phyloP scores from a whole-genome alignment of 148 eudicot species.

The Bassia scoparia region DNA sequence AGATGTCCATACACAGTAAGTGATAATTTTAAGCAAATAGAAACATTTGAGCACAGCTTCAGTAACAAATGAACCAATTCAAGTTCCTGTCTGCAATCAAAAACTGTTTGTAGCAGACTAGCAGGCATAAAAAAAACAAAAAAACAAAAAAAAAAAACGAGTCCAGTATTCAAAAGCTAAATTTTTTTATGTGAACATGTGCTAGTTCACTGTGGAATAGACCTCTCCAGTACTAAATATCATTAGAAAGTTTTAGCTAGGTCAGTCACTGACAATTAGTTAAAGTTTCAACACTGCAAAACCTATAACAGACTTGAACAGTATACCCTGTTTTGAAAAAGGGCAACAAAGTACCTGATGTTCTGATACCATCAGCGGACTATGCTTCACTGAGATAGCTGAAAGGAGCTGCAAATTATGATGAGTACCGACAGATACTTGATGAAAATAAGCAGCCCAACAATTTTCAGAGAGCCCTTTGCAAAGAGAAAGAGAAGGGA shows the following conservation, averaged over 20 bases:
- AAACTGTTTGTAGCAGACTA: neutral
- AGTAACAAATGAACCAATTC: neutral
- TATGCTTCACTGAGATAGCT: constrained; percentile 31
- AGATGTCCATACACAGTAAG: too few species aligned
- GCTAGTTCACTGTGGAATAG: neutral
- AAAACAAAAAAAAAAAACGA: neutral
- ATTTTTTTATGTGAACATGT: neutral
- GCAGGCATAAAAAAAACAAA: neutral
- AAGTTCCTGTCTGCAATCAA: neutral
- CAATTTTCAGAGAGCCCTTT: constrained; percentile 45
- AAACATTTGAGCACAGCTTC: too few species aligned
- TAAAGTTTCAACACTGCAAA: neutral
- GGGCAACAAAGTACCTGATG: constrained; percentile 42
- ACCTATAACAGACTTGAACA: neutral
- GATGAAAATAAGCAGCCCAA: constrained; percentile 88
- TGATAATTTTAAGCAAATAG: too few species aligned
- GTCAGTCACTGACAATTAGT: too few species aligned
- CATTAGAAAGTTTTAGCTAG: too few species aligned
- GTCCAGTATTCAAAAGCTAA: too few species aligned
- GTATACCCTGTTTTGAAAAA: neutral
- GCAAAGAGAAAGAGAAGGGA: constrained; percentile 27
- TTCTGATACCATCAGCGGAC: constrained; percentile 20
- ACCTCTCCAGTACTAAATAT: neutral
- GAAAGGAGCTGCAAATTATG: constrained; percentile 53
- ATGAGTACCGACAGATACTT: constrained; percentile 76